phyloP scores from a whole-genome alignment of 345 rosid species.

The Ricinus communis region DNA sequence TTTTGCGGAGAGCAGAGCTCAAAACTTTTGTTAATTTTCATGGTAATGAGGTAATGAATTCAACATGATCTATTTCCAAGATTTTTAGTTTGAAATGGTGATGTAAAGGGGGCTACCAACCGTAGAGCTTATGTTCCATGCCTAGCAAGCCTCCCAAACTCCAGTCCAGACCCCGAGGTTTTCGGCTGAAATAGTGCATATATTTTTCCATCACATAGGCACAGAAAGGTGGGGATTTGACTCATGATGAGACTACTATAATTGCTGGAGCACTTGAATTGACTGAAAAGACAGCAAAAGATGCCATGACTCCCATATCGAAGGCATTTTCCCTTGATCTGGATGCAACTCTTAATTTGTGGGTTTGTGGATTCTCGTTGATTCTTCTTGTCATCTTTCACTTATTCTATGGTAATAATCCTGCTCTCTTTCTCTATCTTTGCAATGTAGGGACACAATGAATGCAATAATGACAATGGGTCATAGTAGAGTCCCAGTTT shows the following conservation, averaged over 20 bases:
- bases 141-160: not conserved
- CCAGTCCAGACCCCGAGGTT: not conserved
- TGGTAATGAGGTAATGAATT: slow-evolving; percentile 71
- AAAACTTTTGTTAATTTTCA: slow-evolving; percentile 88
- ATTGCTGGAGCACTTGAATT: slow-evolving; percentile 94
- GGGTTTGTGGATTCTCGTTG: slow-evolving; percentile 46
- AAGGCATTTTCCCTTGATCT: slow-evolving; percentile 98
- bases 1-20: slow-evolving; percentile 89
- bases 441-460: slow-evolving; percentile 64
- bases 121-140: slow-evolving; percentile 9
- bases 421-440: slow-evolving; percentile 14
- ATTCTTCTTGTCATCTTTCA: slow-evolving; percentile 20
- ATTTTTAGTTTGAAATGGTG: slow-evolving; percentile 6
- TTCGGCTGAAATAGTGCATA: slow-evolving; percentile 14
- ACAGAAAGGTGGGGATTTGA: slow-evolving; percentile 92
- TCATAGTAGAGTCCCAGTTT: slow-evolving; percentile 95
- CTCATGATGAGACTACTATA: slow-evolving; percentile 91
- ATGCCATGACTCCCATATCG: slow-evolving; percentile 93
- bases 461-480: slow-evolving; percentile 87
- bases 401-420: slow-evolving; percentile 15
- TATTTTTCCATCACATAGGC: slow-evolving; percentile 50
- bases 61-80: not conserved
- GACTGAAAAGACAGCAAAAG: slow-evolving; percentile 86
- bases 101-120: slow-evolving; percentile 12
- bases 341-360: slow-evolving; percentile 91